Base-by-base conservation (phyloP, 495 filamentous ascomycete species). In the Aspergillus coremiiformis region DNA sequence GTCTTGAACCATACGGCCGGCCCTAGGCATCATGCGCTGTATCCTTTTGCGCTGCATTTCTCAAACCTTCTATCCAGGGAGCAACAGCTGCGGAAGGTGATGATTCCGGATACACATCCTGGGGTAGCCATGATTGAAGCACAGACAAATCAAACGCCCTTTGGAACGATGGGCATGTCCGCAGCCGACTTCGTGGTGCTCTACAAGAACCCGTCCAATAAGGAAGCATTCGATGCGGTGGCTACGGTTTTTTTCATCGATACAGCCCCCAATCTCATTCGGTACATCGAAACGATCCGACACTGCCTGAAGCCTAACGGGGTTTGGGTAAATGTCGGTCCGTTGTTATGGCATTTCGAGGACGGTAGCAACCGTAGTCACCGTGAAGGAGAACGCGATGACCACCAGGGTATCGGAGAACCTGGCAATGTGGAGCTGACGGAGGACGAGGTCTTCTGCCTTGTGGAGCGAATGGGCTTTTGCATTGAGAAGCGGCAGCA, bases 231-330 rank as follows among this genome's bases (percentile, higher is more conserved):
- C 65, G 85, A 95, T 62, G 90, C 84, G 0, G 90, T 98, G 2
- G 81, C 85, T 1, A 87, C 86, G 4, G 86, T 95, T 4, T 98
- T 96, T 66, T 98, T 97, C 73, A 85, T 98, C 26, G 94, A 98
- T 65, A 98, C 93, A 4, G 93, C 93, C 22, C 90, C 91, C 15
- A 96, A 97, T 63, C 61, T 96, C 22, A 84, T 96, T 48, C 78
- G 83, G 9, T 97, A 97, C 59, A 80, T 97, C 15, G 84, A 94
- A 66, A 82, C 86, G 14, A 84, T 97, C 47, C 70, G 72, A 23
- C 78, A 87, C 60, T 92, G 90, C 58, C 71, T 98, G 30, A 85
- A 83, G 57, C 73, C 82, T 0, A 84, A 84, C 19, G 93, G 93
- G 3, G 49, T 94, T 7, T 90, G 93, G 77, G 83, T 90, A 55